Evolutionary conservation across 1,139 yeast genomes (phyloP).

Genomic region (Protomyces gravidus): DNA sequence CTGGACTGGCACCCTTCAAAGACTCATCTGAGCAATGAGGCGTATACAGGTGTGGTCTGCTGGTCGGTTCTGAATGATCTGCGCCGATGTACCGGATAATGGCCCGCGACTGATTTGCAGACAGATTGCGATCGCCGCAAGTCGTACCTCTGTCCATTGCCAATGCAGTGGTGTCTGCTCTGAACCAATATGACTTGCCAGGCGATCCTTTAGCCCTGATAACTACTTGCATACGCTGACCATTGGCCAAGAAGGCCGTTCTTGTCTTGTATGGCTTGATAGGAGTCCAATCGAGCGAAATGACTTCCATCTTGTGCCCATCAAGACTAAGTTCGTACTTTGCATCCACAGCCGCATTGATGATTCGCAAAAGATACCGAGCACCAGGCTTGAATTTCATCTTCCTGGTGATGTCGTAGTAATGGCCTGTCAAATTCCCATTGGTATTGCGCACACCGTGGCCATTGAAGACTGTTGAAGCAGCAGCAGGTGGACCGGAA

Average conservation of each 20-base stretch:
- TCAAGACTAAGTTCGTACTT: slow-evolving; percentile 31
- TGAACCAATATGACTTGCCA: not conserved
- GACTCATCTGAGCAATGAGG: not conserved
- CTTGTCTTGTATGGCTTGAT: slow-evolving; percentile 27
- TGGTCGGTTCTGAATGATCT: not conserved
- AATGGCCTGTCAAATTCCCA: slow-evolving; percentile 33
- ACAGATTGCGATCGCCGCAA: not conserved
- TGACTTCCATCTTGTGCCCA: slow-evolving; percentile 40
- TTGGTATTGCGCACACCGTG: slow-evolving; percentile 34
- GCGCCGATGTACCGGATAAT: not conserved
- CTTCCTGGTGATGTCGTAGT: slow-evolving; percentile 31
- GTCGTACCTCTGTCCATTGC: not conserved
- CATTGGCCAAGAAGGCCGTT: slow-evolving; percentile 39
- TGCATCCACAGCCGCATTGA: slow-evolving; percentile 39
- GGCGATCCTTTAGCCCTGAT: slow-evolving; percentile 37
- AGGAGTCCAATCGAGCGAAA: slow-evolving; percentile 32
- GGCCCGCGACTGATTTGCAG: slow-evolving; percentile 1
- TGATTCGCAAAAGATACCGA: slow-evolving; percentile 37
- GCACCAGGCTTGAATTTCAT: slow-evolving; percentile 31
- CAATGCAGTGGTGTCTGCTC: not conserved
- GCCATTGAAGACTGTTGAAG: slow-evolving; percentile 42
- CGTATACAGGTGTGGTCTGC: not conserved
- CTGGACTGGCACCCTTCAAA: not conserved
- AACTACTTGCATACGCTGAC: slow-evolving; percentile 67
- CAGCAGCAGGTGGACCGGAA: slow-evolving; percentile 80